These are phyloP conservation scores for Nothophytophthora sp. DNA, from an alignment of 352 stramenopile genomes.

Conservation along the genomic window DNA sequence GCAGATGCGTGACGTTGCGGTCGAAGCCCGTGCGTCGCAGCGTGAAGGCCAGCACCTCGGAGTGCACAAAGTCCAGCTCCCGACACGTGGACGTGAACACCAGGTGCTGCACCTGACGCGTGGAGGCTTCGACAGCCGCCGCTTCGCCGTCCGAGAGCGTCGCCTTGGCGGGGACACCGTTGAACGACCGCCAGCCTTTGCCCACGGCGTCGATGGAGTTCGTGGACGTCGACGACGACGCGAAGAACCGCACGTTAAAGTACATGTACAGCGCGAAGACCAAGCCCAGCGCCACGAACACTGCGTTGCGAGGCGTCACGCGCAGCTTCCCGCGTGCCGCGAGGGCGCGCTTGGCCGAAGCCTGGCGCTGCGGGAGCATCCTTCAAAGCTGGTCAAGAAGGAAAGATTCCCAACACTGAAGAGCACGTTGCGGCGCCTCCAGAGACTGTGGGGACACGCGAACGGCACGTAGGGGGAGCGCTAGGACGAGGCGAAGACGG, in stretches of 20 bases:
- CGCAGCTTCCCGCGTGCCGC: slow-evolving; percentile 26
- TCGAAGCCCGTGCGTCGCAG: slow-evolving; percentile 54
- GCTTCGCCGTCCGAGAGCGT: slow-evolving; percentile 18
- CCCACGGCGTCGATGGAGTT: slow-evolving; percentile 24
- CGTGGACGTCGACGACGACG: slow-evolving; percentile 26
- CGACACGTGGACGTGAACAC: slow-evolving; percentile 79
- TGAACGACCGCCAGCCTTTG: slow-evolving; percentile 21
- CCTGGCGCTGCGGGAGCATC: slow-evolving; percentile 64
- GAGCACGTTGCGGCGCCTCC: background rate
- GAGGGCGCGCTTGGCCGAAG: slow-evolving; percentile 33
- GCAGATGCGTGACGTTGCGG: slow-evolving; percentile 63
- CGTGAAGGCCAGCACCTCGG: slow-evolving; percentile 71
- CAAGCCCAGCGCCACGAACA: slow-evolving; percentile 29
- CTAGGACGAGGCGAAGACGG: slow-evolving; percentile 1
- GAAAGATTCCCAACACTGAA: background rate
- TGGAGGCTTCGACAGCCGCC: slow-evolving; percentile 32
- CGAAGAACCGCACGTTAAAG: slow-evolving; percentile 71
- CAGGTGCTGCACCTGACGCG: slow-evolving; percentile 58
- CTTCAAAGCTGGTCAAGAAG: no score
- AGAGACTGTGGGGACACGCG: background rate
- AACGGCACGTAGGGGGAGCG: background rate
- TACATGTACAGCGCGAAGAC: slow-evolving; percentile 63
- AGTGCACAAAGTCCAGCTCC: slow-evolving; percentile 61
- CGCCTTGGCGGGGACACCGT: slow-evolving; percentile 7
- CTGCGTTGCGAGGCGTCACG: slow-evolving; percentile 20